phyloP scores from a whole-genome alignment of 345 rosid species.

The Aethionema arabicum region DNA sequence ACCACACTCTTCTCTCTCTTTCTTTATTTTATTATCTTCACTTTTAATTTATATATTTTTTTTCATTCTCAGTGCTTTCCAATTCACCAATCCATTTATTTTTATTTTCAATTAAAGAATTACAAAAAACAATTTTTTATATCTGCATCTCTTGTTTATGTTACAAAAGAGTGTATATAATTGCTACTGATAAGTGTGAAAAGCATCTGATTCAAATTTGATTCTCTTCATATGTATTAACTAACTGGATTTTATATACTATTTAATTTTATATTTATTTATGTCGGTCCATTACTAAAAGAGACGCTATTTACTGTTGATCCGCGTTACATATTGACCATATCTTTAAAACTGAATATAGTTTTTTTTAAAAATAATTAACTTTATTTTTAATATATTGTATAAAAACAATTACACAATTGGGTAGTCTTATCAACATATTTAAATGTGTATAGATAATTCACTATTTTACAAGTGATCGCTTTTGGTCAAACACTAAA shows the following conservation, averaged over 20 bases:
- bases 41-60: constrained; percentile 26
- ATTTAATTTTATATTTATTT: constrained; percentile 24
- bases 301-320: not conserved
- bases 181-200: constrained; percentile 29
- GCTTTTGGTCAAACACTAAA: constrained; percentile 31
- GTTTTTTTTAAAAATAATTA: not conserved
- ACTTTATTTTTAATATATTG: constrained; percentile 2
- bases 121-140: not conserved
- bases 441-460: not conserved
- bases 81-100: constrained; percentile 34
- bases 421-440: constrained; percentile 9
- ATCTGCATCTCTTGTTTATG: constrained; percentile 28
- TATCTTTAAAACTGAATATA: constrained; percentile 1
- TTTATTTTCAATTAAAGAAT: not conserved
- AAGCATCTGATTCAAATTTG: constrained; percentile 35
- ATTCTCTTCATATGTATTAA: constrained; percentile 25
- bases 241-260: constrained; percentile 33
- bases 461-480: constrained; percentile 5
- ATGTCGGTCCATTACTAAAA: constrained; percentile 5
- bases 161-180: not conserved
- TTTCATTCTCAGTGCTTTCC: constrained; percentile 28
- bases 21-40: constrained; percentile 27
- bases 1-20: constrained; percentile 35
- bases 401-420: constrained; percentile 9
- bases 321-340: not conserved